Percentiles rank a stretch among this genome's conserved stretches.
These are phyloP conservation scores for Globisporangium echinulatum DNA, from an alignment of 352 stramenopile genomes.

Conservation along the genomic window DNA sequence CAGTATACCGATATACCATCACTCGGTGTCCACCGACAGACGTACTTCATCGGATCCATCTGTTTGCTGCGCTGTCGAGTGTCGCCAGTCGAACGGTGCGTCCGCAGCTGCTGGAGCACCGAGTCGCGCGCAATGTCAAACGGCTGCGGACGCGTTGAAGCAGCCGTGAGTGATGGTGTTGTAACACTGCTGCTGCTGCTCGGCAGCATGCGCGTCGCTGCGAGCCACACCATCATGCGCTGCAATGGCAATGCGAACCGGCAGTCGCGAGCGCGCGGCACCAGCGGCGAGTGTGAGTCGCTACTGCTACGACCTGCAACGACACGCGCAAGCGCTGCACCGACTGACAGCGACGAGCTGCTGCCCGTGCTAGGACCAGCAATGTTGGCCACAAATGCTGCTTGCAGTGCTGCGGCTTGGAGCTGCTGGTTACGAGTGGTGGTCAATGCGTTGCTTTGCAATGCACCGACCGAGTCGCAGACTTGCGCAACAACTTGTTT, in stretches of 20 bases:
- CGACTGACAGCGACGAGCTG: constrained; percentile 1
- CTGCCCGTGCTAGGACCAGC: not conserved
- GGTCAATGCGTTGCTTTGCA: not conserved
- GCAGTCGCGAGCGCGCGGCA: constrained; percentile 11
- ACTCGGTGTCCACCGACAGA: not conserved
- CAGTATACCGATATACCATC: too few species aligned
- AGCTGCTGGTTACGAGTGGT: constrained; percentile 1
- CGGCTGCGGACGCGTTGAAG: not conserved
- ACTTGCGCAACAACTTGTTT: constrained; percentile 26
- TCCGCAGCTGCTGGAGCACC: constrained; percentile 27
- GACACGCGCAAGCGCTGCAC: not conserved
- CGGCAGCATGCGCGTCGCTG: not conserved
- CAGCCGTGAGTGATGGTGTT: not conserved
- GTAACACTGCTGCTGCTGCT: not conserved
- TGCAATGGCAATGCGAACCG: constrained; percentile 25
- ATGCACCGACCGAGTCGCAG: constrained; percentile 11
- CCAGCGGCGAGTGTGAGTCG: too few species aligned
- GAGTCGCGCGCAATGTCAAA: constrained; percentile 11
- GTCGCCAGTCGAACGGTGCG: not conserved
- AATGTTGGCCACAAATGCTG: not conserved
- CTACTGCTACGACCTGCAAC: too few species aligned
- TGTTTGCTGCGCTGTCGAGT: constrained; percentile 3
- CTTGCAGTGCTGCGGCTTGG: not conserved
- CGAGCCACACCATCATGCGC: constrained; percentile 25
- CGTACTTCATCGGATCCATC: constrained; percentile 55